phyloP scores from a whole-genome alignment of 163 green algal species.

The Scenedesmus sp. region DNA sequence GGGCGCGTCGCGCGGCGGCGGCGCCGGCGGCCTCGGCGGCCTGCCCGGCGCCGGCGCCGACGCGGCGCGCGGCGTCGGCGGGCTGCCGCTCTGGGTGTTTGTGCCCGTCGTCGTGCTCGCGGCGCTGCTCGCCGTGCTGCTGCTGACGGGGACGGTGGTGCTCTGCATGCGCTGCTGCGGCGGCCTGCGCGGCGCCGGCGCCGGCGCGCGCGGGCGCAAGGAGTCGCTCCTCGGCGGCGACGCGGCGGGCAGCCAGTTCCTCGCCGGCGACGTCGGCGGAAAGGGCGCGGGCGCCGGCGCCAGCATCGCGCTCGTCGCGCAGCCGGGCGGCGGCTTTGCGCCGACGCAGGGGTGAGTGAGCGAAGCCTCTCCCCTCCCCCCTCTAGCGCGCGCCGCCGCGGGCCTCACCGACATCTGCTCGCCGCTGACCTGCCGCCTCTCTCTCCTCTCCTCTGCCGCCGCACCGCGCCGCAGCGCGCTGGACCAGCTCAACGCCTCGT shows the following conservation, averaged over 20 bases:
- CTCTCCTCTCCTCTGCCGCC: background rate
- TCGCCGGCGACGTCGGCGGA: too few species aligned
- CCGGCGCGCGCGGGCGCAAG: too few species aligned
- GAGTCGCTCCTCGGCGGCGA: background rate
- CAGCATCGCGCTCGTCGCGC: background rate
- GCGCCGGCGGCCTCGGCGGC: background rate
- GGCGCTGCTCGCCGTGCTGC: background rate
- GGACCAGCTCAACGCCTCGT: constrained; percentile 6
- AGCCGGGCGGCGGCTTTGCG: constrained; percentile 10
- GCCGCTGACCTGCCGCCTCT: background rate
- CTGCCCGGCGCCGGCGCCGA: background rate
- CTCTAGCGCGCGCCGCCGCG: background rate
- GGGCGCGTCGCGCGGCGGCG: background rate
- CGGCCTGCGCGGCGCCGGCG: too few species aligned
- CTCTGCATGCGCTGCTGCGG: background rate
- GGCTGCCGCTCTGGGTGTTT: background rate
- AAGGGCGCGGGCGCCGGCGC: background rate
- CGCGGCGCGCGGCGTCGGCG: background rate
- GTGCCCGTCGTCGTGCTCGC: background rate
- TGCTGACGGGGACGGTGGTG: background rate
- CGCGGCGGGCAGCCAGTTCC: background rate
- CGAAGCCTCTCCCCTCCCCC: background rate
- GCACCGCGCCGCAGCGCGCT: constrained; percentile 5
- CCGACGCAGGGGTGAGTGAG: constrained; percentile 10
- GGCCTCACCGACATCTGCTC: background rate